Base-by-base conservation (phyloP, 192 early-diverging fungal genomes). In the Backusella psychrophila region DNA sequence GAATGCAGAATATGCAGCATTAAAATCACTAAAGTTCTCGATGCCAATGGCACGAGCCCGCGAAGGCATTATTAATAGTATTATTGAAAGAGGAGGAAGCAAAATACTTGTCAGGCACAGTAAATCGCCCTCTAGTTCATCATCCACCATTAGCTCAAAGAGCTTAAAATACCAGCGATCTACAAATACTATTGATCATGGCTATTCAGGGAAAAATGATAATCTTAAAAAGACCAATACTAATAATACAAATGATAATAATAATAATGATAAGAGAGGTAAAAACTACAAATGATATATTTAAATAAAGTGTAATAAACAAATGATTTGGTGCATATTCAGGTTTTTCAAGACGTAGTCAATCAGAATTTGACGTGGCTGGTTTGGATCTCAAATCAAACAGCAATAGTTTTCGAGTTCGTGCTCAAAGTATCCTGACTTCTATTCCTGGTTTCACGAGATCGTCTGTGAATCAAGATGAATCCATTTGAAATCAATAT, bases 1-100 rank as follows among this genome's bases (percentile, higher is more conserved):
- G 34, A 89, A 89, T 78, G 88, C 83, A 33, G 85, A 87, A 53
- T 87, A 89, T 76, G 85, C 88, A 1, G 88, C 86, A 3, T 82
- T 85, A 56, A 87, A 86, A 69, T 85, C 88, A 59, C 86, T 85
- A 7, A 83, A 86, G 39, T 76, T 89, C 69, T 75, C 83, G 6
- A 75, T 75, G 34, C 86, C 86, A 8, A 82, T 84, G 72, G 76
- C 79, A 17, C 66, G 88, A 63, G 86, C 88, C 31, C 80, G 88
- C 2, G 84, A 84, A 34, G 87, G 87, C 19, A 86, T 86, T 49
- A 53, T 88, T 52, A 78, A 73, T 15, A 84, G 75, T 71, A 42
- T 86, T 39, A 84, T 86, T 7, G 78, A 83, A 31, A 80, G 81
- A 44, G 82, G 82, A 5, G 78, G 12, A 63, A 63, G 75, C n/a